Percentiles rank a stretch among this genome's conserved stretches.
Evolutionary conservation across 495 filamentous ascomycete genomes (phyloP).

Genomic region (Sordaria brevicollis): DNA sequence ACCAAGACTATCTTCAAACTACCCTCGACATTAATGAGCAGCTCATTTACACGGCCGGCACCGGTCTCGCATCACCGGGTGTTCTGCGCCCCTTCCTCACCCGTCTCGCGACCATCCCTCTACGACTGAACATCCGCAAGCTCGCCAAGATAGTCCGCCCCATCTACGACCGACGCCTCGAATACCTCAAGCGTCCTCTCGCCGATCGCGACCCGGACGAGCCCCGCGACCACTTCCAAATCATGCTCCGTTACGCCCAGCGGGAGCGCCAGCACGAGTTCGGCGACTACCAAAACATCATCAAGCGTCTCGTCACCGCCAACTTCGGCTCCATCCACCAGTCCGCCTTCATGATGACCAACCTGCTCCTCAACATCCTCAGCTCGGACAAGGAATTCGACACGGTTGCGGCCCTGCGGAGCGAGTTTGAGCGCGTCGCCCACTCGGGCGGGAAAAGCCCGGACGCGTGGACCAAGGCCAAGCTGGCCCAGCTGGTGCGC

Average conservation of each 20-base stretch:
- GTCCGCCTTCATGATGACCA: slow-evolving; percentile 11
- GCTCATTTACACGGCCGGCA: background rate
- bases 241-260: slow-evolving; percentile 25
- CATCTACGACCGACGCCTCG: background rate
- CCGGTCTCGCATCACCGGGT: background rate
- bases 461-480: slow-evolving; percentile 23
- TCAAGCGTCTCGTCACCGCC: slow-evolving; percentile 11
- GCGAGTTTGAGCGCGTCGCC: slow-evolving; percentile 14
- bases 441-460: background rate
- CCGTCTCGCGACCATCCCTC: background rate
- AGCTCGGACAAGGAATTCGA: slow-evolving; percentile 22
- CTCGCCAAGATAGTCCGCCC: slow-evolving; percentile 13
- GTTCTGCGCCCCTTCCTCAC: background rate
- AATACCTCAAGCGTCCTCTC: background rate
- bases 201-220: background rate
- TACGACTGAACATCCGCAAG: background rate
- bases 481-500: slow-evolving; percentile 20
- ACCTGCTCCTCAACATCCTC: slow-evolving; percentile 22
- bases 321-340: slow-evolving; percentile 23
- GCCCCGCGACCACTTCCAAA: slow-evolving; percentile 26
- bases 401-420: slow-evolving; percentile 25
- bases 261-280: slow-evolving; percentile 23
- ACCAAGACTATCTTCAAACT: background rate
- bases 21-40: background rate
- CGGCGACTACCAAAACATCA: slow-evolving; percentile 18